Base-by-base conservation (phyloP, 177 flowering plant species). In the Tripterygium wilfordii region DNA sequence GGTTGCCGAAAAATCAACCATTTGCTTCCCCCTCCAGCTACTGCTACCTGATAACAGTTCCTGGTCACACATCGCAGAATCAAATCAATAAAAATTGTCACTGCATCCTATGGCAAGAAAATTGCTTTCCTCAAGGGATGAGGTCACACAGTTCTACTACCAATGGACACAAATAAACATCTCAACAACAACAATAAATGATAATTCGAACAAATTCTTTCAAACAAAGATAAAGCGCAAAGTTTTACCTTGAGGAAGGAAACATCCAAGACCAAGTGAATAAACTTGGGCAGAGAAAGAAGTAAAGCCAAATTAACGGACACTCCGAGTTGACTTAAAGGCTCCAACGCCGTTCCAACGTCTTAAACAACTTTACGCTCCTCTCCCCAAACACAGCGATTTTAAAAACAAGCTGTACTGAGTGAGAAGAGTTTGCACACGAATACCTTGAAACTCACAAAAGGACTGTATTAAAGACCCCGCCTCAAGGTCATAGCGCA, bases 21-120 rank as follows among this genome's bases (percentile, higher is more conserved):
- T 77, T 71, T 91, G 96, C 88, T 88, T 78, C 27, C 98, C 98
- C 64, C 96, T 69, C 98, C 98, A 58, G 80, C 90, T 13, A 91
- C 88, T 36, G 71, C 88, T 62, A 91, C 83, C 70, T 81, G 80
- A 76, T 91, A 91, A 31, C 51, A 54, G 62, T 78, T 58, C 63
- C 98, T 91, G 78, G 7, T n/a, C n/a, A n/a, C n/a, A n/a, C n/a
- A 66, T 36, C 46, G 33, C 32, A 35, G 15, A 44, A 4, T 33
- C 55, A 37, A 12, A 40, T 17, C 10, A 22, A 3, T 12, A 24
- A 31, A 7, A 19, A 28, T 3, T 38, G n/a, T 91, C 76, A 53
- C 88, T 77, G 18, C 92, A 83, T 26, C 98, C 98, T 17, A 91
- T 46, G 10, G 83, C 96, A 54, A 91, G 76, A 61, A 40, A 63